Evolutionary conservation across 192 early-diverging fungal genomes (phyloP).

Genomic region (Rhizophagus clarus): DNA sequence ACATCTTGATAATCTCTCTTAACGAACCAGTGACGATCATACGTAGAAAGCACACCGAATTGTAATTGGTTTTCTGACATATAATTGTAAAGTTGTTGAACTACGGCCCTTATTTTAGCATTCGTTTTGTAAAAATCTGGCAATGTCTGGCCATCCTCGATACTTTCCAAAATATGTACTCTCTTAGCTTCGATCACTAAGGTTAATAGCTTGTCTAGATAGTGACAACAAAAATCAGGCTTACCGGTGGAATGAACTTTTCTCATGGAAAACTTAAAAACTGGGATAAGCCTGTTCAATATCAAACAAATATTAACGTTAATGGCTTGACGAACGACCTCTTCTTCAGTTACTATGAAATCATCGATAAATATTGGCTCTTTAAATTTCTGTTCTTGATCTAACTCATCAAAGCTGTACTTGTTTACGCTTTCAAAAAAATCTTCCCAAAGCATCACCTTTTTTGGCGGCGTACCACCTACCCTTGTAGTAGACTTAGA

Average conservation of each 20-base stretch:
- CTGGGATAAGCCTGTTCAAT: background rate
- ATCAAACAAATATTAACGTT: background rate
- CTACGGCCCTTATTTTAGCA: background rate
- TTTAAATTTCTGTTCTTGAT: background rate
- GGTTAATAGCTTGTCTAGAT: background rate
- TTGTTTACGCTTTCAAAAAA: constrained; percentile 18
- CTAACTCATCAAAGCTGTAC: background rate
- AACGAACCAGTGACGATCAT: background rate
- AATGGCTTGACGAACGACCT: background rate
- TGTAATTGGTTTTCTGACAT: background rate
- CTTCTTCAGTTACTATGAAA: background rate
- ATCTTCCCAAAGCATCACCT: constrained; percentile 8
- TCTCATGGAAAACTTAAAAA: background rate
- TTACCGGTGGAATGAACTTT: background rate
- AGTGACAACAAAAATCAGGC: background rate
- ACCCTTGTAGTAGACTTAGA: background rate
- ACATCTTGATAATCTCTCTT: background rate
- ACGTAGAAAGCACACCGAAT: constrained; percentile 9
- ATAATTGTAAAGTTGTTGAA: background rate
- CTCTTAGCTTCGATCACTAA: background rate
- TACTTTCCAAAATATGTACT: background rate
- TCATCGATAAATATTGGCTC: background rate
- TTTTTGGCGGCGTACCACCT: background rate
- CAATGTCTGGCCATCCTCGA: background rate
- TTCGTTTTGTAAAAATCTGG: background rate